These are phyloP conservation scores for Epichloe hybrida DNA, from an alignment of 2,329 filamentous ascomycete genomes.

Conservation along the genomic window DNA sequence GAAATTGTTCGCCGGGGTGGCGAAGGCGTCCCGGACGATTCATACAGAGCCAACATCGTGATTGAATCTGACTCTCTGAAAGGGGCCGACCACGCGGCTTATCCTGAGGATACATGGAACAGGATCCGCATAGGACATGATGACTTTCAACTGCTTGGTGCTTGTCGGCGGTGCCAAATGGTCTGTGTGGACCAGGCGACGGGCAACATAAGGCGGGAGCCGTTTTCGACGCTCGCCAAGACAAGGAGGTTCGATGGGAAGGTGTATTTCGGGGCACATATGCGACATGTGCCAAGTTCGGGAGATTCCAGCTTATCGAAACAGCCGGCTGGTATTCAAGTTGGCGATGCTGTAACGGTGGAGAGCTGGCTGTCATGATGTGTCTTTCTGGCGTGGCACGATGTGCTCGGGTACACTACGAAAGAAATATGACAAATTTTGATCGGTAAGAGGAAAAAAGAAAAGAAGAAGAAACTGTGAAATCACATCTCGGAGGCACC, in stretches of 20 bases:
- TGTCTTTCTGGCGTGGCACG: not conserved
- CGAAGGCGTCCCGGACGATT: conserved; percentile 53
- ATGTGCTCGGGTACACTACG: too few species aligned
- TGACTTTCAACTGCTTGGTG: conserved; percentile 59
- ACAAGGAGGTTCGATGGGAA: conserved; percentile 72
- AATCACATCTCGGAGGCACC: too few species aligned
- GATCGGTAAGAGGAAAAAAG: too few species aligned
- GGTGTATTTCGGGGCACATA: conserved; percentile 81
- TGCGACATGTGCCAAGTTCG: conserved; percentile 32
- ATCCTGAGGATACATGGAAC: conserved; percentile 70
- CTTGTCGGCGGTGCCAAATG: conserved; percentile 89
- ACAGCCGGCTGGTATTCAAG: conserved; percentile 27
- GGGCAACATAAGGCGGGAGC: conserved; percentile 65
- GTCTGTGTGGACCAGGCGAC: conserved; percentile 84
- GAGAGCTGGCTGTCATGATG: conserved; percentile 3
- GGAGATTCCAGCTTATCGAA: conserved; percentile 7
- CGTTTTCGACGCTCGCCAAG: conserved; percentile 78
- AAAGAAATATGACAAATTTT: too few species aligned
- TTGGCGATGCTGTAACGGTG: conserved; percentile 32
- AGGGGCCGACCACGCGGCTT: conserved; percentile 38
- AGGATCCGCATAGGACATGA: conserved; percentile 51
- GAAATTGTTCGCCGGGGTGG: conserved; percentile 50
- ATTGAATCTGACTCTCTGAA: conserved; percentile 31
- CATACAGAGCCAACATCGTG: conserved; percentile 84
- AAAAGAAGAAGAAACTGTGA: too few species aligned